Conservation (phyloP, 106 monocot genomes). For the Chionographis japonica region DNA sequence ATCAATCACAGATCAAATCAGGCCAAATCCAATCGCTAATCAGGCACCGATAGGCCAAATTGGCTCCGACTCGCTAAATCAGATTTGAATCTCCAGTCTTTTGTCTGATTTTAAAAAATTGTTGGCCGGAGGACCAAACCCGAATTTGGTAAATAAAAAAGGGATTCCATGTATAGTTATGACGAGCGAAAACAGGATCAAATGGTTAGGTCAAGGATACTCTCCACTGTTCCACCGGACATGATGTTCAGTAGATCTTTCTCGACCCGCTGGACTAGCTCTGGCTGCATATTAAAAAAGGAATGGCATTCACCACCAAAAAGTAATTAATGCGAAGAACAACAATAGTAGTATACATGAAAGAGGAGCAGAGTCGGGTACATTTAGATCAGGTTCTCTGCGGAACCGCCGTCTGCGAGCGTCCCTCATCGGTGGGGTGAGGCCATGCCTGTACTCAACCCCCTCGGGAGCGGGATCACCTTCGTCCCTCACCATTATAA, state of each 20-base stretch:
- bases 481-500: conserved; percentile 89
- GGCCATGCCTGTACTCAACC: conserved; percentile 79
- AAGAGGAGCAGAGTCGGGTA: conserved; percentile 10
- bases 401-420: conserved; percentile 81
- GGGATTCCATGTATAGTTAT: not conserved
- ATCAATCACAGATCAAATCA: too few relatives aligned
- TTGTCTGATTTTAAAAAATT: too few relatives aligned
- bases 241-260: conserved; percentile 69
- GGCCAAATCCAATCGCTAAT: too few relatives aligned
- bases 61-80: too few relatives aligned
- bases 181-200: not conserved
- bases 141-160: too few relatives aligned
- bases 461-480: conserved; percentile 81
- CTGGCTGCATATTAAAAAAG: conserved; percentile 50
- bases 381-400: conserved; percentile 97
- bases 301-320: not conserved
- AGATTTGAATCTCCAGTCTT: too few relatives aligned
- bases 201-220: conserved; percentile 29
- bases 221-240: conserved; percentile 43
- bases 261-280: conserved; percentile 73
- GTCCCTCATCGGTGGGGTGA: conserved; percentile 98
- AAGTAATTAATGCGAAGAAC: not conserved
- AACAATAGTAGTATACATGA: too few relatives aligned
- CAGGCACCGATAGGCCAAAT: too few relatives aligned
- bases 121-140: too few relatives aligned